Conservation (phyloP, 106 monocot genomes). For the Phalaenopsis aphrodite region DNA sequence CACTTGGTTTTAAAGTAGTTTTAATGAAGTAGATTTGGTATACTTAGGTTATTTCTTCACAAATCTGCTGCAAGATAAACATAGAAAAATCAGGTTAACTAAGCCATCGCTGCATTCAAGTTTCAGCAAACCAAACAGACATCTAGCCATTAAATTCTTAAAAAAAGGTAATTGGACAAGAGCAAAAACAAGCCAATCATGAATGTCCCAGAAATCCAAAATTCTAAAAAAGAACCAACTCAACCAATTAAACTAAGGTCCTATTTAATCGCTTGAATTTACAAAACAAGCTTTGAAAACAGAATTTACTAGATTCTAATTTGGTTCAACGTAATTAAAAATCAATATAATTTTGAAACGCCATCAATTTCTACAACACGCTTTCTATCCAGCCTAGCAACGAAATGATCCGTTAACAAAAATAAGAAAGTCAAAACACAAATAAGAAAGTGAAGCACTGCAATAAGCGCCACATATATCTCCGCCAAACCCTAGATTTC, state of each 20-base stretch:
- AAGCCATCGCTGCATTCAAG: too few species aligned
- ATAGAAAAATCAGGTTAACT: too few species aligned
- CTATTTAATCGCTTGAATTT: too few species aligned
- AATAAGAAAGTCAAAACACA: not conserved
- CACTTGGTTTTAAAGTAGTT: too few species aligned
- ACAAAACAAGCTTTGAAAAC: too few species aligned
- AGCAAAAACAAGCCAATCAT: not conserved
- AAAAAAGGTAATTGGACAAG: not conserved
- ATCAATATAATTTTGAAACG: not conserved
- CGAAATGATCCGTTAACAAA: too few species aligned
- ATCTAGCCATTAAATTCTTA: not conserved
- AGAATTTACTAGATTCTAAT: too few species aligned
- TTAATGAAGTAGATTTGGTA: too few species aligned
- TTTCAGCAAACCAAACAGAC: not conserved
- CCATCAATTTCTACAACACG: not conserved
- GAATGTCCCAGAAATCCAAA: not conserved
- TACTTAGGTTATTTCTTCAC: too few species aligned
- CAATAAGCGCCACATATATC: not conserved
- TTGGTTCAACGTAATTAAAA: too few species aligned
- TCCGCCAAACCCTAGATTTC: not conserved
- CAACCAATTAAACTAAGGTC: not conserved
- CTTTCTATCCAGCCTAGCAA: too few species aligned
- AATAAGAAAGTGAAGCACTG: not conserved
- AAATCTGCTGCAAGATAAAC: too few species aligned
- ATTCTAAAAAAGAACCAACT: not conserved